A percentile compares a stretch with the other conserved stretches of the same genome.
Conservation (phyloP, 495 filamentous ascomycete species). For the Aspergillus funiculosus region DNA sequence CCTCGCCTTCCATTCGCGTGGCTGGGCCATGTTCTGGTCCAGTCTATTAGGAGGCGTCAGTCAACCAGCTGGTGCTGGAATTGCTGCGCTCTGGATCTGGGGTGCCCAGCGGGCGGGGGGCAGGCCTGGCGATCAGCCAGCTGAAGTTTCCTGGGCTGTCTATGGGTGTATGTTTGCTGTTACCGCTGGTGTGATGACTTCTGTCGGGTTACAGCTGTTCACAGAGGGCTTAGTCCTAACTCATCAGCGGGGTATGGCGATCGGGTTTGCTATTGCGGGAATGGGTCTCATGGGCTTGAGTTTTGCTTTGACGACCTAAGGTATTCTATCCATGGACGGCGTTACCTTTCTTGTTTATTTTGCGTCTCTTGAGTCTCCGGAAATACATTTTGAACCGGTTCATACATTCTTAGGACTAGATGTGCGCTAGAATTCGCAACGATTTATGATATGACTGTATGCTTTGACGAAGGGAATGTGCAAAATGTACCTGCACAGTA, state of each 20-base stretch:
- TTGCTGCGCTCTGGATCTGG: conserved; percentile 81
- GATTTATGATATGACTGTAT: conserved; percentile 1
- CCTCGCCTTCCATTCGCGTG: conserved; percentile 70
- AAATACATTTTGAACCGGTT: no score
- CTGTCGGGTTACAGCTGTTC: conserved; percentile 84
- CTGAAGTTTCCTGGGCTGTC: conserved; percentile 58
- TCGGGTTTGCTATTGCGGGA: conserved; percentile 78
- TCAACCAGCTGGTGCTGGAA: conserved; percentile 78
- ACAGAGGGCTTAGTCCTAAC: conserved; percentile 75
- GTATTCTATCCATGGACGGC: background rate
- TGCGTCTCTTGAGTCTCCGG: conserved; percentile 3
- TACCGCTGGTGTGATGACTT: conserved; percentile 91
- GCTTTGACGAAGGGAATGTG: background rate
- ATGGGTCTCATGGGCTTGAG: conserved; percentile 87
- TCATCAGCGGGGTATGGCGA: conserved; percentile 73
- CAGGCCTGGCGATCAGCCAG: conserved; percentile 34
- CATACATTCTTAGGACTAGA: background rate
- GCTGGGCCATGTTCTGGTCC: conserved; percentile 78
- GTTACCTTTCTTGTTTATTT: conserved; percentile 3
- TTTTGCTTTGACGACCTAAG: conserved; percentile 68
- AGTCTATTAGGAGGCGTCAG: conserved; percentile 76
- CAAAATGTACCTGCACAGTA: no score
- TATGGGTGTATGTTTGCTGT: conserved; percentile 88
- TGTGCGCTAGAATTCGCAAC: background rate
- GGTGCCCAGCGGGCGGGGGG: conserved; percentile 47